Base-by-base conservation (phyloP, 2,329 filamentous ascomycete species). In the Aureobasidium namibiae region DNA sequence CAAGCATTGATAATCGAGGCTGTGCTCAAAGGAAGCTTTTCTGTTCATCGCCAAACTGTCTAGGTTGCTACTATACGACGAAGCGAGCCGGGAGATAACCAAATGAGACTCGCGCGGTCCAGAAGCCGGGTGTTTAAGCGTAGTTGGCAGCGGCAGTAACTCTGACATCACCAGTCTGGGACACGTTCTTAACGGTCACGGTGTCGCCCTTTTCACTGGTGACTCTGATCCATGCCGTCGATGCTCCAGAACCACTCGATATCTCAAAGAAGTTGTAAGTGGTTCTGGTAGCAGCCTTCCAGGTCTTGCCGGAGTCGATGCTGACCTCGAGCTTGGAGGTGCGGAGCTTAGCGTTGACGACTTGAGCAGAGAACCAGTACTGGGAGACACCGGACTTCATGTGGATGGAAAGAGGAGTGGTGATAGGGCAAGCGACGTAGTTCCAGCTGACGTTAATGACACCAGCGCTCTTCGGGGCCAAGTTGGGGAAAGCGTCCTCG, bases 401-500 rank as follows among this genome's bases (percentile, higher is more conserved):
- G 56, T 65, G 63, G 52, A 66, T 63, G 21, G 59, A 38, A 2
- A 66, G 59, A 33, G 63, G 63, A 23, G 49, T 53, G 33, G 61
- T 61, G 46, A 65, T 63, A 41, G 63, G 62, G 56, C 64, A 66
- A 14, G 53, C 71, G 68, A 45, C 73, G 67, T 63, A 66, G 42
- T 65, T 58, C 64, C 64, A 66, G 39, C 68, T 69, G 14, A 82
- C 72, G 61, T 73, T 64, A 58, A 84, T 80, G 21, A 80, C 64
- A 59, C 82, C 82, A 39, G 70, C 67, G 45, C 70, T 72, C 14
- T 72, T 68, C 6, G 73, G 67, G 23, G 75, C 76, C 34, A 84
- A 75, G 23, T 74, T 64, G 21, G 71, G 60, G 68, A 83, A 84
- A 57, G 77, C 80, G 38, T 75, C 67, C 5, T 75, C 67, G 72